Conservation (phyloP, 768 basidiomycete genomes). For the Pulveroboletus sp. region DNA sequence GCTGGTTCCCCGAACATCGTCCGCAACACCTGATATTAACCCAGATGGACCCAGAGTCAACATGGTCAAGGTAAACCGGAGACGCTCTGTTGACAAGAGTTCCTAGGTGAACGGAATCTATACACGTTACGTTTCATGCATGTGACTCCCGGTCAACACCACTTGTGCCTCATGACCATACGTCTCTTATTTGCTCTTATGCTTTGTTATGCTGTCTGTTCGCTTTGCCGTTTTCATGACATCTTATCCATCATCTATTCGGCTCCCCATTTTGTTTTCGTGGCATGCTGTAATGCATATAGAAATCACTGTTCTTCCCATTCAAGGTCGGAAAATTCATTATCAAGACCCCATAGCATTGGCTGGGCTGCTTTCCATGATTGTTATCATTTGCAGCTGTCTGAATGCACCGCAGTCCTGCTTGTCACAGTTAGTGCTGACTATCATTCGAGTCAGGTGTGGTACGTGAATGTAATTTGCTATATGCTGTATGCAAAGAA, state of each 20-base stretch:
- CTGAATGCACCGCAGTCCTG: slow-evolving; percentile 4
- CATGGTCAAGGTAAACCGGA: slow-evolving; percentile 22
- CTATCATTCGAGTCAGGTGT: background rate
- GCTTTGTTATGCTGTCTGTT: slow-evolving; percentile 25
- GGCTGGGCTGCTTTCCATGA: slow-evolving; percentile 17
- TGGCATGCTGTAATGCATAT: slow-evolving; percentile 28
- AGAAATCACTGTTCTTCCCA: slow-evolving; percentile 12
- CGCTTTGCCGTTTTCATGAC: slow-evolving; percentile 12
- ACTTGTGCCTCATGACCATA: background rate
- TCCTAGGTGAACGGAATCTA: slow-evolving; percentile 13
- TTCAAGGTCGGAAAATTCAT: slow-evolving; percentile 8
- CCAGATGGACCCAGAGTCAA: slow-evolving; percentile 23
- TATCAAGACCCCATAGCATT: slow-evolving; percentile 9
- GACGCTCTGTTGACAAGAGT: slow-evolving; percentile 27
- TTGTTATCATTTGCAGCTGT: slow-evolving; percentile 5
- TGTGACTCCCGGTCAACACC: slow-evolving; percentile 9
- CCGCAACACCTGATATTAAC: slow-evolving; percentile 24
- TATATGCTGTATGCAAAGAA: slow-evolving; percentile 7
- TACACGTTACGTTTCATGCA: slow-evolving; percentile 1
- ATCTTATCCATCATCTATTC: slow-evolving; percentile 34
- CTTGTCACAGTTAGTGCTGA: background rate
- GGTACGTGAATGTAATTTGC: background rate
- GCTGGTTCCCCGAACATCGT: slow-evolving; percentile 31
- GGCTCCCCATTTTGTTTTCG: slow-evolving; percentile 12
- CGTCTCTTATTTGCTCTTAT: slow-evolving; percentile 13